Conservation (phyloP, 495 filamentous ascomycete species). For the Penicillium samsonianum region DNA sequence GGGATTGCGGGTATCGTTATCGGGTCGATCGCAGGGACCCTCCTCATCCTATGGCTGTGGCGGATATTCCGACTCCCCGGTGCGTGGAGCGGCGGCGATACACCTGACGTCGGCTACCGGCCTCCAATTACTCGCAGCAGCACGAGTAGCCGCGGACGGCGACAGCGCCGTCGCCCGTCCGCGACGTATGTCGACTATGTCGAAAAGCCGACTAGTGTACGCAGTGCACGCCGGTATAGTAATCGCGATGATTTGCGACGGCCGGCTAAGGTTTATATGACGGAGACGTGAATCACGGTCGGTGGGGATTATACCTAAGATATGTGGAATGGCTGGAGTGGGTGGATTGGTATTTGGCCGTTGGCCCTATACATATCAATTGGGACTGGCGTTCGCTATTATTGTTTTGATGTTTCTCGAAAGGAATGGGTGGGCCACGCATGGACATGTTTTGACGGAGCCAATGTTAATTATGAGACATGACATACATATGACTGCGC, state of each 20-base stretch:
- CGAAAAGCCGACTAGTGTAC: constrained; percentile 35
- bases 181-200: constrained; percentile 35
- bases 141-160: constrained; percentile 14
- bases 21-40: constrained; percentile 56
- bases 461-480: constrained; percentile 7
- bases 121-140: constrained; percentile 20
- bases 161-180: constrained; percentile 22
- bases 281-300: constrained; percentile 2
- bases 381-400: constrained; percentile 1
- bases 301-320: neutral
- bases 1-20: constrained; percentile 63
- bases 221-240: constrained; percentile 22
- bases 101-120: constrained; percentile 32
- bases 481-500: constrained; percentile 7
- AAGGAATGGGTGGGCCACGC: neutral
- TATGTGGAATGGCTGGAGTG: neutral
- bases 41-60: constrained; percentile 56
- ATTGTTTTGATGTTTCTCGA: neutral
- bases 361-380: neutral
- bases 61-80: constrained; percentile 29
- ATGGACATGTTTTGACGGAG: neutral
- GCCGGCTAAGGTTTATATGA: constrained; percentile 42
- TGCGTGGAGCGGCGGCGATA: constrained; percentile 21
- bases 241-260: constrained; percentile 33
- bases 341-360: neutral